These are phyloP conservation scores for Neopestalotiopsis clavispora DNA, from an alignment of 2,329 filamentous ascomycete species.

Conservation along the genomic window DNA sequence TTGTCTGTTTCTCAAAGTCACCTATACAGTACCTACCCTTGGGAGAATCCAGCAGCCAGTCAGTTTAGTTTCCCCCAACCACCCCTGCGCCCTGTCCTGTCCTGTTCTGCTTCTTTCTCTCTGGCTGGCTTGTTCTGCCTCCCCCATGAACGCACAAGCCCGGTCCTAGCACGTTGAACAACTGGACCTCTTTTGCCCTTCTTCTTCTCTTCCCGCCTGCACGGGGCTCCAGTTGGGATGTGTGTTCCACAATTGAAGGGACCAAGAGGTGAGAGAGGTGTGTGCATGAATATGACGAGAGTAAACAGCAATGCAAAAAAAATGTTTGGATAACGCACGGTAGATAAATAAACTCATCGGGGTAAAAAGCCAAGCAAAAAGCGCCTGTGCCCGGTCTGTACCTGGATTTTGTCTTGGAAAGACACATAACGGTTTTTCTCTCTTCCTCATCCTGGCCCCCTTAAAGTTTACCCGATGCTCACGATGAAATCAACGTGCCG, in stretches of 20 bases:
- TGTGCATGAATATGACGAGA: too few species aligned
- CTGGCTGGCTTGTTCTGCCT: neutral
- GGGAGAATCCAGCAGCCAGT: neutral
- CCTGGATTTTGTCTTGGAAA: neutral
- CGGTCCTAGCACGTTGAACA: too few species aligned
- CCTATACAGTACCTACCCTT: neutral
- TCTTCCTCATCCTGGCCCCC: neutral
- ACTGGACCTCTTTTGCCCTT: too few species aligned
- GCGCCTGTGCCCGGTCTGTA: neutral
- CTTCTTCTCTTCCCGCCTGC: too few species aligned
- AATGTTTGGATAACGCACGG: too few species aligned
- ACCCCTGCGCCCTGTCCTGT: neutral
- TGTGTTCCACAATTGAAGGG: too few species aligned
- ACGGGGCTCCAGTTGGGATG: too few species aligned
- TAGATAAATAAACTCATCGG: too few species aligned
- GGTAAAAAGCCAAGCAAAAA: too few species aligned
- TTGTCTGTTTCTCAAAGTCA: conserved; percentile 1
- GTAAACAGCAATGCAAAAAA: too few species aligned
- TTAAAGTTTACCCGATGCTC: neutral
- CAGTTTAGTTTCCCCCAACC: neutral
- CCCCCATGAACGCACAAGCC: too few species aligned
- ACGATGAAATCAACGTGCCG: neutral
- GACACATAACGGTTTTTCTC: neutral
- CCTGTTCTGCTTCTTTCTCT: neutral
- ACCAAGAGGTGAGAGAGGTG: too few species aligned